These are phyloP conservation scores for Fremontodendron californicum DNA, from an alignment of 345 rosid species.

Conservation along the genomic window DNA sequence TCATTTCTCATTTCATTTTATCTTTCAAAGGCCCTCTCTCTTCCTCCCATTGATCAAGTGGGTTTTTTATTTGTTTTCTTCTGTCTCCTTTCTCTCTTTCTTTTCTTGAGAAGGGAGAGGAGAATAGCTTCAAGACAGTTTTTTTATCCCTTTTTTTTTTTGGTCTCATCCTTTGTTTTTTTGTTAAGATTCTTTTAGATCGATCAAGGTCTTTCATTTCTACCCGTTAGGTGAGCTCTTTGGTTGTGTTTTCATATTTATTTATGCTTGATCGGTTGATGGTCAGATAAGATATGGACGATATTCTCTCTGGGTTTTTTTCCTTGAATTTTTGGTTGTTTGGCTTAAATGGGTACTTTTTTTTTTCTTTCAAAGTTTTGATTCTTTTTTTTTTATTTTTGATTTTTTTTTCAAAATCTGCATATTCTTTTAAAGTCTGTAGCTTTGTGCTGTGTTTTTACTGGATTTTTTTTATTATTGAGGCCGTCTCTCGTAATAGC, in stretches of 20 bases:
- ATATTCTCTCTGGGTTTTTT: not conserved
- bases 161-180: not conserved
- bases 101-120: conserved; percentile 23
- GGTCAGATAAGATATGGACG: conserved; percentile 3
- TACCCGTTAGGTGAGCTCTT: conserved; percentile 31
- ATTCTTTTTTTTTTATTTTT: not conserved
- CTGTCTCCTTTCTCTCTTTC: conserved; percentile 17
- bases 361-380: not conserved
- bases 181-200: conserved; percentile 22
- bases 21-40: conserved; percentile 16
- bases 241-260: not conserved
- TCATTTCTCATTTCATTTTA: not conserved
- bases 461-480: conserved; percentile 3
- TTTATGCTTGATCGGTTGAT: conserved; percentile 26
- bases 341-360: conserved; percentile 6
- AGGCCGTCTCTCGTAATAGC: not conserved
- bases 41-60: conserved; percentile 21
- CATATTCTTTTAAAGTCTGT: not conserved
- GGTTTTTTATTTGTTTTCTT: conserved; percentile 8
- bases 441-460: conserved; percentile 1
- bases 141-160: not conserved
- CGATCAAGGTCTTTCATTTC: conserved; percentile 20
- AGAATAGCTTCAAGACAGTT: conserved; percentile 1
- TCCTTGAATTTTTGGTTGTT: conserved; percentile 3
- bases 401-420: not conserved